These are phyloP conservation scores for Heritiera littoralis DNA, from an alignment of 345 rosid species.

Conservation along the genomic window DNA sequence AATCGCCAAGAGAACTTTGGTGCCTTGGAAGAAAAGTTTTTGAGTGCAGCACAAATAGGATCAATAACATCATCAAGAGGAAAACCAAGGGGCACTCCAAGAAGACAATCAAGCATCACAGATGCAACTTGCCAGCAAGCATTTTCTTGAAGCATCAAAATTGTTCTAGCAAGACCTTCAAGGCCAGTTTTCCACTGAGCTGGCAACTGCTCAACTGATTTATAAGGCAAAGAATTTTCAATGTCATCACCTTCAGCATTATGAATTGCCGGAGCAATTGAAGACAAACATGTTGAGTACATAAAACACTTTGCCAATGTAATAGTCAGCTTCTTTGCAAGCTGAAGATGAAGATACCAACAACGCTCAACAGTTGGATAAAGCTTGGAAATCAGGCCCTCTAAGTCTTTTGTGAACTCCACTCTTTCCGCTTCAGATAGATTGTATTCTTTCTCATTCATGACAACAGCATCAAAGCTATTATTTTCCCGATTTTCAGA, in stretches of 20 bases:
- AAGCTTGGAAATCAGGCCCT: constrained; percentile 49
- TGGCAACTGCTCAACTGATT: constrained; percentile 37
- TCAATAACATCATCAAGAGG: constrained; percentile 41
- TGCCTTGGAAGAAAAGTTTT: constrained; percentile 51
- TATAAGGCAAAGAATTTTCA: constrained; percentile 34
- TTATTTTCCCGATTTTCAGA: constrained; percentile 36
- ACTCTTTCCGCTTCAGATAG: constrained; percentile 51
- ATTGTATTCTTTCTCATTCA: constrained; percentile 29
- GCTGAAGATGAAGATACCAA: constrained; percentile 65
- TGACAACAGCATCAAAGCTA: constrained; percentile 25
- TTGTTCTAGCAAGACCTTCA: constrained; percentile 54
- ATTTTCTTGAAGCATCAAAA: constrained; percentile 48
- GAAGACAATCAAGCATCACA: constrained; percentile 64
- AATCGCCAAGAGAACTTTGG: constrained; percentile 77
- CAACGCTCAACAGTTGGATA: constrained; percentile 55
- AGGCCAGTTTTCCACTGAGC: constrained; percentile 51
- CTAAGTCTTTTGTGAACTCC: constrained; percentile 53
- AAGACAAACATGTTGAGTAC: constrained; percentile 56
- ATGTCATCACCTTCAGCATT: constrained; percentile 34
- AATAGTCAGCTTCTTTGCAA: constrained; percentile 55
- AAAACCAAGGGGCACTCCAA: constrained; percentile 52
- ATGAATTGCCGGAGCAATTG: constrained; percentile 39
- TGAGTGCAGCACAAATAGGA: constrained; percentile 51
- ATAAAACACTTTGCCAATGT: constrained; percentile 58
- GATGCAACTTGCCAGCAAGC: constrained; percentile 77